A percentile compares a stretch with the other conserved stretches of the same genome.
Evolutionary conservation across 2,329 filamentous ascomycete species (phyloP).

Genomic region (Teratosphaeria pseudoeucalypti): DNA sequence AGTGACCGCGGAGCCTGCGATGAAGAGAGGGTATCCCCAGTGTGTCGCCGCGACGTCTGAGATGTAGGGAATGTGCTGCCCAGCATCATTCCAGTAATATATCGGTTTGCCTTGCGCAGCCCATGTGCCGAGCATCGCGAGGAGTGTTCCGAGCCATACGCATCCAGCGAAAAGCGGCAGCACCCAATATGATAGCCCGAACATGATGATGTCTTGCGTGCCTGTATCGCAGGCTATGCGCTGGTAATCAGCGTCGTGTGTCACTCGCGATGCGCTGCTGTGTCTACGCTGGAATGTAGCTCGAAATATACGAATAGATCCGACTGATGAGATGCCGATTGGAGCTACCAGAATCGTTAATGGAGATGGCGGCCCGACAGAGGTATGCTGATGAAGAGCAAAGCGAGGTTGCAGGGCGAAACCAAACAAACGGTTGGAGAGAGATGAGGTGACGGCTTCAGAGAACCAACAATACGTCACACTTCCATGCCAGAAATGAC

Average conservation of each 20-base stretch:
- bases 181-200: slow-evolving; percentile 44
- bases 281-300: not conserved
- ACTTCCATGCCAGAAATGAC: not conserved
- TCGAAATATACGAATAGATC: not conserved
- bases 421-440: not conserved
- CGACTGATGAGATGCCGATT: not conserved
- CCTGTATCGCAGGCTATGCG: not conserved
- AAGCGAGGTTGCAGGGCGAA: not conserved
- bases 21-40: slow-evolving; percentile 65
- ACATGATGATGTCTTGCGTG: slow-evolving; percentile 20
- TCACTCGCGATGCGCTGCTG: not conserved
- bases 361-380: not conserved
- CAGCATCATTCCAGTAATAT: slow-evolving; percentile 50
- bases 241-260: not conserved
- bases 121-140: slow-evolving; percentile 65
- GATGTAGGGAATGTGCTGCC: slow-evolving; percentile 49
- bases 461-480: not conserved
- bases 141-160: slow-evolving; percentile 56
- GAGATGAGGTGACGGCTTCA: not conserved
- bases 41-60: slow-evolving; percentile 46
- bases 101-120: slow-evolving; percentile 43
- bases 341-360: not conserved
- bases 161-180: slow-evolving; percentile 58
- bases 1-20: slow-evolving; percentile 59
- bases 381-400: not conserved